Evolutionary conservation across 345 rosid species (phyloP).

Genomic region (Populus alba): DNA sequence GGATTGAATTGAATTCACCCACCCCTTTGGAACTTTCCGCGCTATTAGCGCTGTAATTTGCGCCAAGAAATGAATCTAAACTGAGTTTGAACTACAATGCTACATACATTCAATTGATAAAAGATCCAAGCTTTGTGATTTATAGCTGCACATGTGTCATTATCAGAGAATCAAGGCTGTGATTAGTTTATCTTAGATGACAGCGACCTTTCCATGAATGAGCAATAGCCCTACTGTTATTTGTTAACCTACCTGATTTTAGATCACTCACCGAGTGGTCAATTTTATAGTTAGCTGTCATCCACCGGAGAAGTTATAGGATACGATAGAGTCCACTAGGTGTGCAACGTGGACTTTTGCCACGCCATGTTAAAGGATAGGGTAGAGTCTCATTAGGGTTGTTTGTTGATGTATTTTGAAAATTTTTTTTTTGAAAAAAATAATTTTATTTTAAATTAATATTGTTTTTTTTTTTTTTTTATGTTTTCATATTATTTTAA

Average conservation of each 20-base stretch:
- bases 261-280: constrained; percentile 12
- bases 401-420: too few species aligned
- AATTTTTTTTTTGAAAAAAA: too few species aligned
- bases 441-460: too few species aligned
- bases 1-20: background rate
- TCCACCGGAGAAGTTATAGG: constrained; percentile 39
- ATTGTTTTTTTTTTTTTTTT: too few species aligned
- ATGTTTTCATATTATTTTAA: too few species aligned
- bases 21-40: background rate
- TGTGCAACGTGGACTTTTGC: too few species aligned
- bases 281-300: constrained; percentile 24
- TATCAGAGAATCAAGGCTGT: background rate
- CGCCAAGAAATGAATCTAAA: background rate
- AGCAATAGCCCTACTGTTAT: background rate
- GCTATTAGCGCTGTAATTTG: constrained; percentile 5
- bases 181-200: background rate
- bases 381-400: too few species aligned
- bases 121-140: background rate
- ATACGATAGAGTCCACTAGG: constrained; percentile 28
- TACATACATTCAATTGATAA: background rate
- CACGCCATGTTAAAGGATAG: too few species aligned
- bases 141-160: background rate
- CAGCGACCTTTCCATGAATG: background rate
- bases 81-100: background rate
- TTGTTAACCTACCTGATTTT: background rate